A percentile compares a stretch with the other conserved stretches of the same genome.
These are phyloP conservation scores for Cadophora sp. DNA, from an alignment of 2,329 filamentous ascomycete species.

Conservation along the genomic window DNA sequence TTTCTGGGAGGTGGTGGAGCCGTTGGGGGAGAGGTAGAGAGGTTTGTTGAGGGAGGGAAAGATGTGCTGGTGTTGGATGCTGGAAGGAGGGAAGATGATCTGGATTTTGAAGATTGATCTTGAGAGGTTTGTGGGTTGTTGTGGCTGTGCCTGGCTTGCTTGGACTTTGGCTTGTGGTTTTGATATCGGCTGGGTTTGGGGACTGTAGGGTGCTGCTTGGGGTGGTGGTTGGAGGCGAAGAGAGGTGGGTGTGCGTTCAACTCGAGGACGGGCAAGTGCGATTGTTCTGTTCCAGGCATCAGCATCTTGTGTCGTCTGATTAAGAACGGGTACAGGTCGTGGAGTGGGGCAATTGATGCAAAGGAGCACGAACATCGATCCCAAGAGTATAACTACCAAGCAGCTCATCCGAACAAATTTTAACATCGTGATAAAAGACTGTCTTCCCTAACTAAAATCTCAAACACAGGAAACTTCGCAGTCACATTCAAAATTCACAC, in stretches of 20 bases:
- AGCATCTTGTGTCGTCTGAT: neutral
- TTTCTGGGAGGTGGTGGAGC: neutral
- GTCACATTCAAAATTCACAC: no score
- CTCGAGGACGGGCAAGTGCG: neutral
- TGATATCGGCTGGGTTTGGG: neutral
- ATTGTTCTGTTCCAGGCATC: neutral
- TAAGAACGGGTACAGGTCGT: neutral
- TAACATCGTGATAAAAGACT: neutral
- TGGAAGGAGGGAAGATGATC: neutral
- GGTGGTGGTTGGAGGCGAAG: neutral
- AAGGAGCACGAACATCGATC: neutral
- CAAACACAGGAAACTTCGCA: no score
- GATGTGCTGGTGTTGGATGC: no score
- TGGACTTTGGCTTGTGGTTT: neutral
- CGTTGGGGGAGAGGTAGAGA: slow-evolving; percentile 15
- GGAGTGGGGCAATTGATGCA: no score
- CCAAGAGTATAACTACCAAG: neutral
- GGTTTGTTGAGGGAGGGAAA: neutral
- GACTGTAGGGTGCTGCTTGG: neutral
- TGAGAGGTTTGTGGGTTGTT: neutral
- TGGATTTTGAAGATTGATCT: neutral
- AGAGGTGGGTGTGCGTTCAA: neutral
- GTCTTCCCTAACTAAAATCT: no score
- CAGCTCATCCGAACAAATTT: neutral
- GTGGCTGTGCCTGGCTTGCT: neutral